These are phyloP conservation scores for Inga laurina DNA, from an alignment of 306 rosid genomes.

Conservation along the genomic window DNA sequence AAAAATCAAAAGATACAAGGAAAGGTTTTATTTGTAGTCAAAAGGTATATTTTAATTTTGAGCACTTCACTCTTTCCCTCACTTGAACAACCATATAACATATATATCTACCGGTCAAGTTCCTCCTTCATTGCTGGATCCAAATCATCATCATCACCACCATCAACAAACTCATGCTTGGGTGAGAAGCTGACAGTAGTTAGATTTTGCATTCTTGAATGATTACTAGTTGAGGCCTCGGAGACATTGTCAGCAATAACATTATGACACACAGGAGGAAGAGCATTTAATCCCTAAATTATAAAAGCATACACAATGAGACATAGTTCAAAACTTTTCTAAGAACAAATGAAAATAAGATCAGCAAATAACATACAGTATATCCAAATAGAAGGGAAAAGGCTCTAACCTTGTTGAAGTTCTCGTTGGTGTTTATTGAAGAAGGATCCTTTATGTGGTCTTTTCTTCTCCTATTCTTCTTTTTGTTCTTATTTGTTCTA, in stretches of 20 bases:
- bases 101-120: slow-evolving; percentile 70
- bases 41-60: neutral
- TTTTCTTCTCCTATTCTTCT: slow-evolving; percentile 79
- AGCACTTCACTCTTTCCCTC: neutral
- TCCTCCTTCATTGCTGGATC: slow-evolving; percentile 91
- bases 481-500: slow-evolving; percentile 67
- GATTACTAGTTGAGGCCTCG: slow-evolving; percentile 52
- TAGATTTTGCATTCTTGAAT: slow-evolving; percentile 54
- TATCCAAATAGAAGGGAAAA: slow-evolving; percentile 1
- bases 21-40: neutral
- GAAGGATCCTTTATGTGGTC: slow-evolving; percentile 64
- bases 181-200: neutral
- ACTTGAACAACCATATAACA: slow-evolving; percentile 15
- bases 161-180: slow-evolving; percentile 57
- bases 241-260: slow-evolving; percentile 41
- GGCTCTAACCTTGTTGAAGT: slow-evolving; percentile 53
- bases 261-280: slow-evolving; percentile 50
- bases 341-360: slow-evolving; percentile 4
- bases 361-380: neutral
- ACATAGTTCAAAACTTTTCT: neutral
- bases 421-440: slow-evolving; percentile 46
- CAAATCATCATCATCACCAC: slow-evolving; percentile 74
- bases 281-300: slow-evolving; percentile 57
- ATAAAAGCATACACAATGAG: slow-evolving; percentile 15
- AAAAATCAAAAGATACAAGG: neutral